Evolutionary conservation across 106 monocot species (phyloP), one percentile per base, ranked within the genome.

Genomic region (Dactylorhiza incarnata): DNA sequence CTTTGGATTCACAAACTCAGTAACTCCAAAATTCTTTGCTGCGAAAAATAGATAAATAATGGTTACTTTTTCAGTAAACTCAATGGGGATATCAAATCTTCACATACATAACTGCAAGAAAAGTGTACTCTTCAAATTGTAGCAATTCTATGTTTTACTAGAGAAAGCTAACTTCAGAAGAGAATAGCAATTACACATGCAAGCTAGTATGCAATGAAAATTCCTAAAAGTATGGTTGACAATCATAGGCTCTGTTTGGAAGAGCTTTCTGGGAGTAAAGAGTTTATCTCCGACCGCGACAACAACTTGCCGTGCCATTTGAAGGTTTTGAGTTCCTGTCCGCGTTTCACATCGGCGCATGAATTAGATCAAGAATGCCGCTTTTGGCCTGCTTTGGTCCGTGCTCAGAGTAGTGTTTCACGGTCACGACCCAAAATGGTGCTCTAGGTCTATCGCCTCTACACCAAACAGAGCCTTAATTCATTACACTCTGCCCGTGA

Each of bases 21-120:
- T 94, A 25, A 88, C 87, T 44, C 97, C 97, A 80, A 97, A 97
- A 6, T 94, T 88, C 82, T 97, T 97, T 53, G 91, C 97, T 97
- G 91, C 74, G 85, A 77, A 62, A 24, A 37, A 37, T 2, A 44
- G 24, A 47, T 61, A 5, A 52, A 47, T 4, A 23, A 78, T n/a
- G 61, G 4, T 37, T 82, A n/a, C 19, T 70, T 52, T 52, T 5
- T 52, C 37, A 37, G 37, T 0, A 37, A 37, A 37, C 12, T 19
- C 65, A 65, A 26, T 24, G 19, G 13, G 13, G 13, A 65, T 65
- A 37, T 20, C 23, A 9, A 52, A 29, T 65, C 2, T 65, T 65
- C 13, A 65, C 7, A 11, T 29, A 13, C 12, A 26, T 8, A 12
- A 4, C 22, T 11, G 22, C 17, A 25, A 63, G 9, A 63, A 22